phyloP scores from a whole-genome alignment of 768 basidiomycete genomes.

The Lactarius sanguifluus region DNA sequence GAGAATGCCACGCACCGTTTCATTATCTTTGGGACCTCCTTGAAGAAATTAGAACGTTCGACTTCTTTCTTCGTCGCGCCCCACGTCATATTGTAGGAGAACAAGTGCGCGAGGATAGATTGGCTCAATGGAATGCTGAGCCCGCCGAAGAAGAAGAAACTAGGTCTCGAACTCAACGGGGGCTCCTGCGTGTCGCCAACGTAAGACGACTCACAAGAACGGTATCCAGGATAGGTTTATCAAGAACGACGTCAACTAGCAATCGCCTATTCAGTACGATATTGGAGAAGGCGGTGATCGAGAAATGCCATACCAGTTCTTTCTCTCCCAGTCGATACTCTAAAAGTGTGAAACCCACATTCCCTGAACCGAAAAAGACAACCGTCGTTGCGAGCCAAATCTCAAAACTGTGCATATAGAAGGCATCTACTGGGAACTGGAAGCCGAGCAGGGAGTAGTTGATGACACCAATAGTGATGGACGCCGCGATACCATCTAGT shows the following conservation, averaged over 20 bases:
- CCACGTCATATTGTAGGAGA: constrained; percentile 80
- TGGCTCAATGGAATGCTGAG: constrained; percentile 67
- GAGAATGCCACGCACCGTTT: constrained; percentile 44
- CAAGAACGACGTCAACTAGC: constrained; percentile 34
- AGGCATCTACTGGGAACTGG: constrained; percentile 68
- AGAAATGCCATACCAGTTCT: constrained; percentile 30
- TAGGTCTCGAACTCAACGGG: constrained; percentile 32
- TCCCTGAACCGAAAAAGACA: constrained; percentile 78
- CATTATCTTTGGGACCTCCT: constrained; percentile 82
- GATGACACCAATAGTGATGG: constrained; percentile 63
- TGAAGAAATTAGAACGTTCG: constrained; percentile 86
- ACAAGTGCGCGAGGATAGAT: constrained; percentile 66
- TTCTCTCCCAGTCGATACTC: constrained; percentile 66
- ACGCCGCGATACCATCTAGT: constrained; percentile 58
- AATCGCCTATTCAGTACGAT: neutral
- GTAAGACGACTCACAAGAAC: constrained; percentile 39
- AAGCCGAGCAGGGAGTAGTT: constrained; percentile 78
- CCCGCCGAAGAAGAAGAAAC: constrained; percentile 80
- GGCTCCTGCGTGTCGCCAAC: neutral
- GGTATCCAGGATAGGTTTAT: constrained; percentile 41
- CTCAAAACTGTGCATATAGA: constrained; percentile 78
- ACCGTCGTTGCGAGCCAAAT: constrained; percentile 75
- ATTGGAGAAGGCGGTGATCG: neutral
- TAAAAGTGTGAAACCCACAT: constrained; percentile 65
- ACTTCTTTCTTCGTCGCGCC: constrained; percentile 82